Evolutionary conservation across 2,329 filamentous ascomycete genomes (phyloP).

Genomic region (Endoconidiophora laricicola): DNA sequence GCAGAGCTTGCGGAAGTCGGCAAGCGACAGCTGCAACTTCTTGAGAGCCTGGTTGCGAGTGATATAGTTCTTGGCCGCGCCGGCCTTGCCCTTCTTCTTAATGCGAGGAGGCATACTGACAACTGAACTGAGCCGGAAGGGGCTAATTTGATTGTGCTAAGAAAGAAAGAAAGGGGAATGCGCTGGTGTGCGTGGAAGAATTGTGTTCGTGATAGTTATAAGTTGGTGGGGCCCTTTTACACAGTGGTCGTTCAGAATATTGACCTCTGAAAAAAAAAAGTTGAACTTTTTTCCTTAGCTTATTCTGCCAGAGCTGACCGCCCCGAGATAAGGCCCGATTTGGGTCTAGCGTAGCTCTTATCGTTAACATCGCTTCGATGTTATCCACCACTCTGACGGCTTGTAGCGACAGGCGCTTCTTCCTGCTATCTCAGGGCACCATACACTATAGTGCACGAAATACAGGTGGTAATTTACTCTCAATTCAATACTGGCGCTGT

Average conservation of each 20-base stretch:
- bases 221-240: conserved; percentile 10
- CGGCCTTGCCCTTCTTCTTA: conserved; percentile 85
- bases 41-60: conserved; percentile 92
- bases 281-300: conserved; percentile 13
- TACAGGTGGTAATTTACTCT: background rate
- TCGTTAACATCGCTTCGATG: background rate
- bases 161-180: background rate
- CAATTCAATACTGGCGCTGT: too few relatives aligned
- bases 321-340: conserved; percentile 10
- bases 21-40: conserved; percentile 92
- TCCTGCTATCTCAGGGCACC: background rate
- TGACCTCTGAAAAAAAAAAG: conserved; percentile 19
- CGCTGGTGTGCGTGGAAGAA: background rate
- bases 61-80: conserved; percentile 95
- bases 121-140: conserved; percentile 5
- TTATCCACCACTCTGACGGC: background rate
- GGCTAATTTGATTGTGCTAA: background rate
- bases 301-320: conserved; percentile 14
- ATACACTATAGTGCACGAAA: background rate
- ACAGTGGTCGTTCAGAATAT: conserved; percentile 12
- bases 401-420: background rate
- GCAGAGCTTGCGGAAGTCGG: conserved; percentile 93
- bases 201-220: too few relatives aligned
- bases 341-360: conserved; percentile 7
- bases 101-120: conserved; percentile 47